These are phyloP conservation scores for Candida nemodendra DNA, from an alignment of 805 yeast genomes.

Conservation along the genomic window DNA sequence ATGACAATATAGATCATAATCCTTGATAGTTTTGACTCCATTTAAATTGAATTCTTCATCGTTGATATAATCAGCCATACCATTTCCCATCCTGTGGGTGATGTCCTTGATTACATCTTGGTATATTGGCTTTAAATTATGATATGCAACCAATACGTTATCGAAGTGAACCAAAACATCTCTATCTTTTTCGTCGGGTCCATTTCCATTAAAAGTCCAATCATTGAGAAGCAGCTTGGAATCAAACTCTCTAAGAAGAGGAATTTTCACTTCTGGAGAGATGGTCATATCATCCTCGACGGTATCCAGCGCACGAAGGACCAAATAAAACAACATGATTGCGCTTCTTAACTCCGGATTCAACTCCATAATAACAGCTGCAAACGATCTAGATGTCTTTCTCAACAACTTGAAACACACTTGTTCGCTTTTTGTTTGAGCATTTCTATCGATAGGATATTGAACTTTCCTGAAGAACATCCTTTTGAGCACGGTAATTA, in stretches of 20 bases:
- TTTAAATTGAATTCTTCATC: conserved; percentile 74
- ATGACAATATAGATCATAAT: conserved; percentile 90
- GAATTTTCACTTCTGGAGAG: conserved; percentile 67
- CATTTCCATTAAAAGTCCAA: conserved; percentile 80
- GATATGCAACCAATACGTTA: conserved; percentile 65
- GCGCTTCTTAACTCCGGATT: conserved; percentile 86
- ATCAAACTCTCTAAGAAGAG: conserved; percentile 68
- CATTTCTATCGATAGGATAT: conserved; percentile 46
- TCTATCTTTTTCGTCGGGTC: conserved; percentile 78
- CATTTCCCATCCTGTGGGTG: conserved; percentile 87
- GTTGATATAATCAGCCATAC: conserved; percentile 92
- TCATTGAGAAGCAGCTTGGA: conserved; percentile 58
- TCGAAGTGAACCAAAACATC: conserved; percentile 79
- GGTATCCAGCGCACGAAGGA: conserved; percentile 90
- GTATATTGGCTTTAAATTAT: conserved; percentile 68
- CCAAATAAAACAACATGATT: conserved; percentile 78
- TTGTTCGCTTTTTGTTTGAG: conserved; percentile 44
- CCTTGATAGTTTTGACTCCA: conserved; percentile 76
- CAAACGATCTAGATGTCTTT: conserved; percentile 84
- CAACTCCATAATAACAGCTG: conserved; percentile 88
- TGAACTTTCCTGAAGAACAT: conserved; percentile 51
- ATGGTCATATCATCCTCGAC: conserved; percentile 95
- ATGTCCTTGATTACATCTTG: conserved; percentile 77
- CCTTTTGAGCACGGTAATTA: conserved; percentile 17
- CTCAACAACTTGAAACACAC: conserved; percentile 68